Evolutionary conservation across 179 eudicot species (phyloP).

Genomic region (Beta lomatogona): DNA sequence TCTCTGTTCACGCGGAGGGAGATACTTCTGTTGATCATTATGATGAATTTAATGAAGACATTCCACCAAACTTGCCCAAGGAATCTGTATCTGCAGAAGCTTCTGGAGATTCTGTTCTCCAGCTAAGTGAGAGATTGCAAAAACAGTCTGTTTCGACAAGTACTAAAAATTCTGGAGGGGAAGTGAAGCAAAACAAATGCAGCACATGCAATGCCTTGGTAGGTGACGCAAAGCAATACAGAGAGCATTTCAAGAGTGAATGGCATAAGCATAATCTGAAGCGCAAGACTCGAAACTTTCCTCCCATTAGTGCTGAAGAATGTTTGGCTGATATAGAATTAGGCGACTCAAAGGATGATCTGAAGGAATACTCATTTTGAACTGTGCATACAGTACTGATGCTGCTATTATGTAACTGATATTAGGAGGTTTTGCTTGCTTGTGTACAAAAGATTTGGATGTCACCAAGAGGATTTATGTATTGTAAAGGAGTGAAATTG

Average conservation of each 20-base stretch:
- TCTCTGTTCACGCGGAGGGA: constrained; percentile 75
- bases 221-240: constrained; percentile 82
- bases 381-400: background rate
- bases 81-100: constrained; percentile 20
- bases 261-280: constrained; percentile 93
- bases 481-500: background rate
- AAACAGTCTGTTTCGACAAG: constrained; percentile 52
- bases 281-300: constrained; percentile 79
- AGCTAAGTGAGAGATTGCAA: constrained; percentile 59
- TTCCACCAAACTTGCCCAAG: constrained; percentile 34
- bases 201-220: constrained; percentile 78
- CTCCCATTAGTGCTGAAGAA: constrained; percentile 84
- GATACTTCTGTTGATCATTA: constrained; percentile 74
- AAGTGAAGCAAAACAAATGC: constrained; percentile 73
- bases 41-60: constrained; percentile 62
- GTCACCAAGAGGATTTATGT: background rate
- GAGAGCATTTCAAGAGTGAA: constrained; percentile 95
- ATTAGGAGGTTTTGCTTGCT: background rate
- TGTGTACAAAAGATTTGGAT: background rate
- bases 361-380: constrained; percentile 86
- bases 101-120: constrained; percentile 36
- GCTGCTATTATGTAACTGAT: background rate
- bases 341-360: constrained; percentile 58
- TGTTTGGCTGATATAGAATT: constrained; percentile 72
- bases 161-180: constrained; percentile 35